A percentile compares a stretch with the other conserved stretches of the same genome.
phyloP scores from a whole-genome alignment of 2,329 filamentous ascomycete genomes.

The Epichloe baconii region DNA sequence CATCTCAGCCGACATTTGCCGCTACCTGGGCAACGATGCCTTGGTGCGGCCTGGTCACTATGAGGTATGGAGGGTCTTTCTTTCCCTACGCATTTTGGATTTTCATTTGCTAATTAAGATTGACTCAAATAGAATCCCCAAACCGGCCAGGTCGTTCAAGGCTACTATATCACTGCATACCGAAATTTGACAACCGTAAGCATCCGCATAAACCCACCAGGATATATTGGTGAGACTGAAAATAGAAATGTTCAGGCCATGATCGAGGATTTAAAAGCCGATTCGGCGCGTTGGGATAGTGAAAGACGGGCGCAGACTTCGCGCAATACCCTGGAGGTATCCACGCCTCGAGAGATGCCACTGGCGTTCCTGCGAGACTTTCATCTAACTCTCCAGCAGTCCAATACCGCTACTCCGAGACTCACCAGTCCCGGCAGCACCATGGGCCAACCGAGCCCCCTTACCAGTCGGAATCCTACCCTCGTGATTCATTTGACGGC shows the following conservation, averaged over 20 bases:
- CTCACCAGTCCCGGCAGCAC: slow-evolving; percentile 33
- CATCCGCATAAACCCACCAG: slow-evolving; percentile 6
- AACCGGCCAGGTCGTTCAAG: slow-evolving; percentile 48
- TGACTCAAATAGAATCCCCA: slow-evolving; percentile 32
- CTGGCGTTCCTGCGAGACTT: slow-evolving; percentile 33
- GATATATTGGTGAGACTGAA: not conserved
- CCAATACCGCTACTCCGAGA: slow-evolving; percentile 44
- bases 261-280: slow-evolving; percentile 50
- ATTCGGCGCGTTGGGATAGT: slow-evolving; percentile 48
- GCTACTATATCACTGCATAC: slow-evolving; percentile 69
- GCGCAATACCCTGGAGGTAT: slow-evolving; percentile 45
- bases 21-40: slow-evolving; percentile 72
- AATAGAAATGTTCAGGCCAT: slow-evolving; percentile 34
- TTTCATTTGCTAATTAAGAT: not conserved
- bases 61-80: slow-evolving; percentile 39
- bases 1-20: slow-evolving; percentile 73
- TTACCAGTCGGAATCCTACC: slow-evolving; percentile 22
- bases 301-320: slow-evolving; percentile 44
- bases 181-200: slow-evolving; percentile 66
- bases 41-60: slow-evolving; percentile 63
- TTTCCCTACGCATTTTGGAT: not conserved
- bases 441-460: slow-evolving; percentile 31
- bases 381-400: slow-evolving; percentile 47
- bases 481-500: slow-evolving; percentile 29
- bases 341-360: slow-evolving; percentile 37